A percentile compares a stretch with the other conserved stretches of the same genome.
phyloP scores from a whole-genome alignment of 2,329 filamentous ascomycete genomes.

The Aspergillus vadensis region DNA sequence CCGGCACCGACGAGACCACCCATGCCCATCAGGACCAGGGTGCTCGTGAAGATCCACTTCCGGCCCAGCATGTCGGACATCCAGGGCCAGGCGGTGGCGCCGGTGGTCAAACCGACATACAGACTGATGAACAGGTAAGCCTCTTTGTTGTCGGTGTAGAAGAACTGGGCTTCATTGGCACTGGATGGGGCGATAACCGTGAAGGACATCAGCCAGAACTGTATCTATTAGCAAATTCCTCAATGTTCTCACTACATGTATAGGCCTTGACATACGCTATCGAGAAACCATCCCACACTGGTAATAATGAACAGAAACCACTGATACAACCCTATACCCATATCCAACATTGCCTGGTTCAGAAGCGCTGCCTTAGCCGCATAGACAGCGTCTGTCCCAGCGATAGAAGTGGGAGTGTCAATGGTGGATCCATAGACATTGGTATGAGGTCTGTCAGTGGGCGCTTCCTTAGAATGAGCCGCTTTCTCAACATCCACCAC shows the following conservation, averaged over 20 bases:
- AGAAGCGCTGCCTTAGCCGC: slow-evolving; percentile 17
- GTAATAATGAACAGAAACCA: slow-evolving; percentile 25
- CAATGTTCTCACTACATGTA: no score
- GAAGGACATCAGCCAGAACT: slow-evolving; percentile 27
- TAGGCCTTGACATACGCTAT: slow-evolving; percentile 18
- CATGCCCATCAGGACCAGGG: slow-evolving; percentile 22
- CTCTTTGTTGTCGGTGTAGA: slow-evolving; percentile 18
- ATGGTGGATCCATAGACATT: slow-evolving; percentile 7
- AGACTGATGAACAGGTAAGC: slow-evolving; percentile 21
- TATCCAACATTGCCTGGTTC: slow-evolving; percentile 23
- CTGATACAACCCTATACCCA: slow-evolving; percentile 26
- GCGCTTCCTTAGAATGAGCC: not conserved
- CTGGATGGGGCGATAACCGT: slow-evolving; percentile 20
- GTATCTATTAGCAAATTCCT: not conserved
- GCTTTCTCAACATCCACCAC: slow-evolving; percentile 5
- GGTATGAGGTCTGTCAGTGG: not conserved
- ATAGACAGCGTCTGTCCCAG: slow-evolving; percentile 6
- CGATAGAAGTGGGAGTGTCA: not conserved
- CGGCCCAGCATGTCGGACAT: slow-evolving; percentile 24
- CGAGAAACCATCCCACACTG: slow-evolving; percentile 25
- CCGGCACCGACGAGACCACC: slow-evolving; percentile 25
- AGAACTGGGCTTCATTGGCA: slow-evolving; percentile 25
- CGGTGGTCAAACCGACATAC: slow-evolving; percentile 18
- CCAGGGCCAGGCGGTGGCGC: slow-evolving; percentile 21
- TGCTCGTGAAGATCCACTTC: slow-evolving; percentile 24